These are phyloP conservation scores for Fusarium sp. DNA, from an alignment of 2,329 filamentous ascomycete genomes.

Conservation along the genomic window DNA sequence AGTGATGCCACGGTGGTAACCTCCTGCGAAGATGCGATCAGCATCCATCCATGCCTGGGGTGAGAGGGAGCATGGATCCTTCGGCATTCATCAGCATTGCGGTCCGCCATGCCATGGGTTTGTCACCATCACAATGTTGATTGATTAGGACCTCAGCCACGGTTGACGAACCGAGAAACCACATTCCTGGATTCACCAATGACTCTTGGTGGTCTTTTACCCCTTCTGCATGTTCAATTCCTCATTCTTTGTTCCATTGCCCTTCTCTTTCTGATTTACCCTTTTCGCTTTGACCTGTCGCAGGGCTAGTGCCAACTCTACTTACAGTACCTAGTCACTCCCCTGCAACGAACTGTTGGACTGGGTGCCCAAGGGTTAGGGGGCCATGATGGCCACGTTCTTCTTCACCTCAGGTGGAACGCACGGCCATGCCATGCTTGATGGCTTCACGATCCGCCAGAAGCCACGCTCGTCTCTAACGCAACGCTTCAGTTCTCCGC, in stretches of 20 bases:
- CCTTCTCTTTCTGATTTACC: conserved; percentile 4
- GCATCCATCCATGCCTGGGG: conserved; percentile 3
- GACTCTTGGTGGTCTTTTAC: background rate
- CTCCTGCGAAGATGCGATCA: conserved; percentile 32
- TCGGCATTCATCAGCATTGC: conserved; percentile 21
- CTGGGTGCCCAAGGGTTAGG: background rate
- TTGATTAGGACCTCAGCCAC: background rate
- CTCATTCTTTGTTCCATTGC: background rate
- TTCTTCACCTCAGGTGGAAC: conserved; percentile 17
- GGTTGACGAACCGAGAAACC: background rate
- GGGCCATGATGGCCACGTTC: conserved; percentile 23
- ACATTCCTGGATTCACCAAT: background rate
- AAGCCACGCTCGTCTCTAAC: background rate
- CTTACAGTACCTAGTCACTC: background rate
- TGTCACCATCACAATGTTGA: background rate
- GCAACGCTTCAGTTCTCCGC: background rate
- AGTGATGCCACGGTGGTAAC: conserved; percentile 37
- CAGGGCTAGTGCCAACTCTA: conserved; percentile 28
- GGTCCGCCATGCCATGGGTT: conserved; percentile 15
- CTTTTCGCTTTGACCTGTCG: conserved; percentile 18
- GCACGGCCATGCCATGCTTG: conserved; percentile 28
- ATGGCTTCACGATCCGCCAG: conserved; percentile 3
- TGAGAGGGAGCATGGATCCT: conserved; percentile 22
- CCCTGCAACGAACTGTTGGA: conserved; percentile 1
- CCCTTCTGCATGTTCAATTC: background rate